A percentile compares a stretch with the other conserved stretches of the same genome.
Evolutionary conservation across 306 rosid genomes (phyloP).

Genomic region (Glycine latifolia): DNA sequence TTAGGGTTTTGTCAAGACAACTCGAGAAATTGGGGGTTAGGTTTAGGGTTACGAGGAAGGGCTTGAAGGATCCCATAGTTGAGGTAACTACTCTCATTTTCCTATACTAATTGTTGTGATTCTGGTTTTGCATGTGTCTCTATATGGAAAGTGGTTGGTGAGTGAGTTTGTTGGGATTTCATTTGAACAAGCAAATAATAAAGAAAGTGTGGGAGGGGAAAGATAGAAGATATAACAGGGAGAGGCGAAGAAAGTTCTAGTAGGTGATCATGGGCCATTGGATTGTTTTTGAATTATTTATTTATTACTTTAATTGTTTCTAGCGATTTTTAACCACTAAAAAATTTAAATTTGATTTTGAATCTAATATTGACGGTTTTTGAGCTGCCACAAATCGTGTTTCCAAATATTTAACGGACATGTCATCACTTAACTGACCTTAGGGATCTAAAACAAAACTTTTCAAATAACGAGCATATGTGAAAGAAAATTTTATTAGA

Average conservation of each 20-base stretch:
- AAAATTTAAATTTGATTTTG: too few relatives aligned
- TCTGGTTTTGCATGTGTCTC: slow-evolving; percentile 9
- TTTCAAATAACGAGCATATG: too few relatives aligned
- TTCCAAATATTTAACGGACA: too few relatives aligned
- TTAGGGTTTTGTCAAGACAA: slow-evolving; percentile 81
- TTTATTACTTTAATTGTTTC: too few relatives aligned
- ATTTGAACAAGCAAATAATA: slow-evolving; percentile 46
- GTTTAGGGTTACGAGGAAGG: slow-evolving; percentile 74
- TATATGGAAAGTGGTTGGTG: slow-evolving; percentile 11
- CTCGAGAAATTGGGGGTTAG: slow-evolving; percentile 88
- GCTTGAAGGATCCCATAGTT: slow-evolving; percentile 74
- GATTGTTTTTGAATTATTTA: neutral
- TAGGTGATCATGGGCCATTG: slow-evolving; percentile 12
- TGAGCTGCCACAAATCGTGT: too few relatives aligned
- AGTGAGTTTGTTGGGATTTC: slow-evolving; percentile 18
- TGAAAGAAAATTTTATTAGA: too few relatives aligned
- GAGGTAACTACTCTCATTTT: slow-evolving; percentile 63
- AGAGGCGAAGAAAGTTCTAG: slow-evolving; percentile 56
- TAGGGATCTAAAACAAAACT: too few relatives aligned
- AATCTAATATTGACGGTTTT: too few relatives aligned
- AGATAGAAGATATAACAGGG: slow-evolving; percentile 45
- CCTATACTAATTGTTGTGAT: neutral
- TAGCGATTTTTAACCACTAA: too few relatives aligned
- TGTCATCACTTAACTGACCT: too few relatives aligned
- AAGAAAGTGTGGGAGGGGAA: neutral